Evolutionary conservation across 2,329 filamentous ascomycete species (phyloP).

Genomic region (Aspergillus vadensis): DNA sequence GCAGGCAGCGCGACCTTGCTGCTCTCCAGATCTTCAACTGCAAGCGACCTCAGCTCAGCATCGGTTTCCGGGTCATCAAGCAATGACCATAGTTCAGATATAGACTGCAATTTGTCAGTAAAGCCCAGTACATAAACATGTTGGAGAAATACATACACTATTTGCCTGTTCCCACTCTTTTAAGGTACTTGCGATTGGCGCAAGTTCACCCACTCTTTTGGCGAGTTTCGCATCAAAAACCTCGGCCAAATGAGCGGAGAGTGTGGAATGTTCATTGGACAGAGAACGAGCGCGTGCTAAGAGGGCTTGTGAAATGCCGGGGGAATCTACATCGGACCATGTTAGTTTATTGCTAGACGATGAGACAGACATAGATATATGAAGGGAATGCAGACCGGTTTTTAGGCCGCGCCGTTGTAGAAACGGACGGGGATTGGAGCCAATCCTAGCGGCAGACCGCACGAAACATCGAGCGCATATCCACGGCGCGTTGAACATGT

Average conservation of each 20-base stretch:
- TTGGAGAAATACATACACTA: constrained; percentile 46
- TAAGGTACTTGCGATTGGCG: constrained; percentile 54
- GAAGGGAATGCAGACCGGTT: constrained; percentile 34
- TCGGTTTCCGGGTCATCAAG: constrained; percentile 68
- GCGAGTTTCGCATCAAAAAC: constrained; percentile 59
- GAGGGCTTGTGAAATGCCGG: constrained; percentile 55
- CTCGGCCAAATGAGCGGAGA: constrained; percentile 55
- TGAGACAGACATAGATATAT: constrained; percentile 21
- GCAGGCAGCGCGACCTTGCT: constrained; percentile 64
- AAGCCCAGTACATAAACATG: not conserved
- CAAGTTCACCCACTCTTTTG: constrained; percentile 60
- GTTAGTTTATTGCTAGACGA: not conserved
- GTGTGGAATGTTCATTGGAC: constrained; percentile 56
- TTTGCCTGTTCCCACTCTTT: constrained; percentile 61
- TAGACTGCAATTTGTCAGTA: constrained; percentile 43
- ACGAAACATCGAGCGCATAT: constrained; percentile 52
- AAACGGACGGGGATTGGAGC: constrained; percentile 27
- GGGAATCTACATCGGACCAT: constrained; percentile 21
- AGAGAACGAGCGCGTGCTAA: constrained; percentile 58
- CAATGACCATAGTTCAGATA: constrained; percentile 72
- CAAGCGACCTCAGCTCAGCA: constrained; percentile 60
- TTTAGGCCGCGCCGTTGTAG: constrained; percentile 29
- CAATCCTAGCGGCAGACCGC: constrained; percentile 39
- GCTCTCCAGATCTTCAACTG: constrained; percentile 68
- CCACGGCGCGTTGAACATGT: constrained; percentile 47